Evolutionary conservation across 2,329 filamentous ascomycete genomes (phyloP).

Genomic region (Talaromyces albobiverticillius): DNA sequence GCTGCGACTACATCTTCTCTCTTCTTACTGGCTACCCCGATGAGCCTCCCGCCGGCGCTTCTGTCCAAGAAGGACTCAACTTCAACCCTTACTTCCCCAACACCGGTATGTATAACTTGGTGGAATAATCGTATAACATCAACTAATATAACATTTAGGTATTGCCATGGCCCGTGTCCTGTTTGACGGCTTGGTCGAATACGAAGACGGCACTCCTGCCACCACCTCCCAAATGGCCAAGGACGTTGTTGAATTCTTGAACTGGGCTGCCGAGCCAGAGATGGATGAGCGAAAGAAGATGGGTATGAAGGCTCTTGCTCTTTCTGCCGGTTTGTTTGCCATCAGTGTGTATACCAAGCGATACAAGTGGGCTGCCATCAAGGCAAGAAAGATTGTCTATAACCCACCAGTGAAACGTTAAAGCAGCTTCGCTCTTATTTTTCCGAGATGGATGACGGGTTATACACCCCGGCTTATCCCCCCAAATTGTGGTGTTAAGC

Average conservation of each 20-base stretch:
- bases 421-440: conserved; percentile 15
- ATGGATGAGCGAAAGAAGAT: conserved; percentile 99
- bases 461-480: background rate
- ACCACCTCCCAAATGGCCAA: conserved; percentile 99
- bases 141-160: conserved; percentile 32
- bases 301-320: conserved; percentile 92
- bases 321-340: conserved; percentile 75
- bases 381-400: conserved; percentile 91
- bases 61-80: conserved; percentile 86
- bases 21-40: conserved; percentile 97
- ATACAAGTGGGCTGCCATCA: conserved; percentile 98
- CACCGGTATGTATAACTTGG: conserved; percentile 59
- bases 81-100: conserved; percentile 99
- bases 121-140: background rate
- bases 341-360: conserved; percentile 97
- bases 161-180: conserved; percentile 99
- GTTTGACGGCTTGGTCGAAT: conserved; percentile 95
- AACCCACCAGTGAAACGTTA: conserved; percentile 60
- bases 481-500: background rate
- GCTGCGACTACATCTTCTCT: conserved; percentile 97
- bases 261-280: conserved; percentile 98
- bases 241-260: conserved; percentile 97
- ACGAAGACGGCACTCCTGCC: conserved; percentile 92
- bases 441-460: background rate
- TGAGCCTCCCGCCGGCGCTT: conserved; percentile 85